Evolutionary conservation across 208 protist genomes (phyloP), one percentile per base, ranked within the genome.

Genomic region (Tetramitus jugosus): DNA sequence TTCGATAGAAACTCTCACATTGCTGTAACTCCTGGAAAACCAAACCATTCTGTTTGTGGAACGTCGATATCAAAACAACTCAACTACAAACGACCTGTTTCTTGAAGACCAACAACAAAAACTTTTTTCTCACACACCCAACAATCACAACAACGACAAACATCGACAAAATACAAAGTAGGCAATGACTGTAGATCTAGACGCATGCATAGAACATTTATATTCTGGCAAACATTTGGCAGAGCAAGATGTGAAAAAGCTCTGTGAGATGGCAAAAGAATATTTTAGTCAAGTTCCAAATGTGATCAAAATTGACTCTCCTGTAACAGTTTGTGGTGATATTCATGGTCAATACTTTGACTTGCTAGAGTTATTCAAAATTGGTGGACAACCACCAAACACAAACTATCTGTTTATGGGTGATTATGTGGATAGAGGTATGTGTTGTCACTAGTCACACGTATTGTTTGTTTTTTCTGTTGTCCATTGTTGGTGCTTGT

Each of bases 361-460:
- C 81, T 82, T 99, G 45, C 86, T 96, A n/a, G 93, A 99, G 86
- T 84, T 99, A 26, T 96, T 99, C 83, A 90, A 94, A 80, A 95
- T 97, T 81, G 95, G 94, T 42, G 95, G 95, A 7, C 77, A 94
- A 35, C 88, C 90, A 23, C 96, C 96, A 42, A 91, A 98, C 82
- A 98, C 95, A 20, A 98, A 98, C 80, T 98, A 98, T 80, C 88
- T 99, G 14, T 99, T 99, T 84, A 91, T 99, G 85, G 94, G 93
- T 35, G 94, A 97, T 84, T 97, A 96, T 85, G 94, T 96, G 4
- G 94, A 98, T 80, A 89, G 95, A 74, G 95, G 49, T 56, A 56
- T 26, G n/a, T n/a, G n/a, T n/a, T n/a, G n/a, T n/a, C n/a, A 82
- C 23, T 83, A 84, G 65, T 76, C 84, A 76, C 76, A 75, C 64